Percentiles rank a stretch among this genome's conserved stretches.
These are phyloP conservation scores for Suillus subaureus DNA, from an alignment of 768 basidiomycete genomes.

Conservation along the genomic window DNA sequence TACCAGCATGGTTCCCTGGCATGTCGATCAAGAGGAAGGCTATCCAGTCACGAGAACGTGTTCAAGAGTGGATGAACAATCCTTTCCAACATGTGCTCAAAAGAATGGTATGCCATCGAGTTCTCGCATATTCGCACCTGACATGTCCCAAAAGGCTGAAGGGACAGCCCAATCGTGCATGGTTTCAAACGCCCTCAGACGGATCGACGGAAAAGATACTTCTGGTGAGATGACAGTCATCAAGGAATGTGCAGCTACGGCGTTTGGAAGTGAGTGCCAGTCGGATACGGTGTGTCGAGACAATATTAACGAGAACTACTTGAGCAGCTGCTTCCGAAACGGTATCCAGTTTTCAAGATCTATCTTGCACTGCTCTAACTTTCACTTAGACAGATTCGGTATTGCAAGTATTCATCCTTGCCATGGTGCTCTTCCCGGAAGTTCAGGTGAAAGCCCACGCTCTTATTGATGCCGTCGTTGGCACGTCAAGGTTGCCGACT, in stretches of 20 bases:
- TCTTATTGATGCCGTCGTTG: conserved; percentile 30
- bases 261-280: conserved; percentile 21
- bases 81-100: conserved; percentile 21
- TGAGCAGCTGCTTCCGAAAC: conserved; percentile 22
- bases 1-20: conserved; percentile 33
- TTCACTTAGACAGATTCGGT: conserved; percentile 24
- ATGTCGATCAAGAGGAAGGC: conserved; percentile 30
- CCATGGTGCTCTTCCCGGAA: conserved; percentile 36
- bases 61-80: conserved; percentile 21
- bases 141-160: conserved; percentile 11
- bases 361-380: neutral
- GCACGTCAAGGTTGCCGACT: conserved; percentile 27
- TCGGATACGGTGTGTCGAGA: neutral
- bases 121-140: neutral
- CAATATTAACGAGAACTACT: neutral
- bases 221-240: conserved; percentile 12
- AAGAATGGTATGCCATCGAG: conserved; percentile 15
- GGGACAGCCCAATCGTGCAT: conserved; percentile 18
- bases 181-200: conserved; percentile 18
- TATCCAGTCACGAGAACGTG: conserved; percentile 19
- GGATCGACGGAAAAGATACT: conserved; percentile 8
- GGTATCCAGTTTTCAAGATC: conserved; percentile 3
- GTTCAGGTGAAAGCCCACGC: conserved; percentile 30
- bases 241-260: conserved; percentile 23
- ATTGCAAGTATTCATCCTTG: conserved; percentile 34